A percentile compares a stretch with the other conserved stretches of the same genome.
Evolutionary conservation across 2,329 filamentous ascomycete species (phyloP).

Genomic region (Calonectria crousiana): DNA sequence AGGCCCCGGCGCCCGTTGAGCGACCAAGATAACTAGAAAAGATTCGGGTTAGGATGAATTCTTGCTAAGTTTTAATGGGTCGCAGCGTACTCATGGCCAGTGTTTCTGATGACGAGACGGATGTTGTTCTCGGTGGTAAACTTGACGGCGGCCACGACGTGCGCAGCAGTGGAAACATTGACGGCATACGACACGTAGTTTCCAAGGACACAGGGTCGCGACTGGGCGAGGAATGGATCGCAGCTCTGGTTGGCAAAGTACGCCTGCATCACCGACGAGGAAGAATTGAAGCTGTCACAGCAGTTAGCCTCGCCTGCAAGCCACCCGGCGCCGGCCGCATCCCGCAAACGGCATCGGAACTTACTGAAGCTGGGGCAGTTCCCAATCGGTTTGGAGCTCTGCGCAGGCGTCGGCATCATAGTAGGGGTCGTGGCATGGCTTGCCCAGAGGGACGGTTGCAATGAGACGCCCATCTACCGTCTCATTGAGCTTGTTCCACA

Average conservation of each 20-base stretch:
- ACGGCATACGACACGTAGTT: constrained; percentile 59
- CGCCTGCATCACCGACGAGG: constrained; percentile 49
- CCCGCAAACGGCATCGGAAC: constrained; percentile 26
- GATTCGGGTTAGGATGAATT: neutral
- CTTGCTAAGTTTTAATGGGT: neutral
- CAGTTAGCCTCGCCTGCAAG: neutral
- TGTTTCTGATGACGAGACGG: constrained; percentile 65
- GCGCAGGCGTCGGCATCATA: constrained; percentile 61
- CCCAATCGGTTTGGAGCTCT: constrained; percentile 58
- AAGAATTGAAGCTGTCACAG: constrained; percentile 37
- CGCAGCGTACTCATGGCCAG: constrained; percentile 62
- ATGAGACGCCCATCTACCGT: constrained; percentile 64
- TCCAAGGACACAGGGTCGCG: constrained; percentile 56
- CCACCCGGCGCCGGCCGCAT: neutral
- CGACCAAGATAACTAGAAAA: constrained; percentile 57
- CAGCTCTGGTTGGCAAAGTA: constrained; percentile 56
- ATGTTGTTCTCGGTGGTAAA: constrained; percentile 54
- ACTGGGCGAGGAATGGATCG: constrained; percentile 49
- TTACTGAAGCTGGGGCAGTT: constrained; percentile 58
- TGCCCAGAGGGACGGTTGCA: constrained; percentile 62
- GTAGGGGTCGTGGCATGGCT: constrained; percentile 61
- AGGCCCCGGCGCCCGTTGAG: constrained; percentile 64
- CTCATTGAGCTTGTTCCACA: constrained; percentile 64
- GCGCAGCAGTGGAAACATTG: constrained; percentile 45
- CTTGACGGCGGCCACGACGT: constrained; percentile 49